These are phyloP conservation scores for Paramyrothecium roridum DNA, from an alignment of 2,329 filamentous ascomycete genomes.

Conservation along the genomic window DNA sequence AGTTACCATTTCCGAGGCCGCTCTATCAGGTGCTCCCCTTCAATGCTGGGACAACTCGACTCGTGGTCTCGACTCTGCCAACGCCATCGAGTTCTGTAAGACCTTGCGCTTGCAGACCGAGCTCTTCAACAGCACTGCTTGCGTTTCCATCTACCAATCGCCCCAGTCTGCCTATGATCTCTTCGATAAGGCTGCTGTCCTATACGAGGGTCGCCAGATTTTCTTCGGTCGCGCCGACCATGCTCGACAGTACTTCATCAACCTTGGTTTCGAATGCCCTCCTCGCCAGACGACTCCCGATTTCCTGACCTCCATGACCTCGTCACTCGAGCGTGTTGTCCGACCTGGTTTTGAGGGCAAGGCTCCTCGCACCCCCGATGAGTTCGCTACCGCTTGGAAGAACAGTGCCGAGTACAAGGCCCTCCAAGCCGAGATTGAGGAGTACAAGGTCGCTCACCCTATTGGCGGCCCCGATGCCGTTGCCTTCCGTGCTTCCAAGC, in stretches of 20 bases:
- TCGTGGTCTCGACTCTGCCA: slow-evolving; percentile 61
- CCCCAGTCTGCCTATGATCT: slow-evolving; percentile 35
- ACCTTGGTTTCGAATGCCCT: slow-evolving; percentile 54
- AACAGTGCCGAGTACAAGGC: slow-evolving; percentile 13
- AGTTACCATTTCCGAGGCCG: slow-evolving; percentile 32
- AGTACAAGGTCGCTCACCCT: slow-evolving; percentile 35
- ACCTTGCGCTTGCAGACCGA: slow-evolving; percentile 58
- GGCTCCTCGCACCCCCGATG: slow-evolving; percentile 30
- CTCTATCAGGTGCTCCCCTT: slow-evolving; percentile 34
- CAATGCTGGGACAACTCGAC: slow-evolving; percentile 74
- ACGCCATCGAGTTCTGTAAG: slow-evolving; percentile 63
- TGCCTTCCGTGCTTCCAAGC: slow-evolving; percentile 41
- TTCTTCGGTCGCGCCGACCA: slow-evolving; percentile 29
- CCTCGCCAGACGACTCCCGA: slow-evolving; percentile 63
- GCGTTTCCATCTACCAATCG: slow-evolving; percentile 65
- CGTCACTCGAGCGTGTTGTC: slow-evolving; percentile 26
- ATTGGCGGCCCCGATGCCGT: slow-evolving; percentile 40
- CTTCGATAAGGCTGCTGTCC: slow-evolving; percentile 66
- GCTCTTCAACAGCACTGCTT: slow-evolving; percentile 52
- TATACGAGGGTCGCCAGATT: slow-evolving; percentile 67
- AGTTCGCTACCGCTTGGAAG: slow-evolving; percentile 32
- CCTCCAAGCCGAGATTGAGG: slow-evolving; percentile 47
- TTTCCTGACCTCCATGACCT: slow-evolving; percentile 58
- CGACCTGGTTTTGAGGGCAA: slow-evolving; percentile 25
- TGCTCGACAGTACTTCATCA: slow-evolving; percentile 21